A percentile compares a stretch with the other conserved stretches of the same genome.
Conservation (phyloP, 179 eudicot species). For the Beta lomatogona region DNA sequence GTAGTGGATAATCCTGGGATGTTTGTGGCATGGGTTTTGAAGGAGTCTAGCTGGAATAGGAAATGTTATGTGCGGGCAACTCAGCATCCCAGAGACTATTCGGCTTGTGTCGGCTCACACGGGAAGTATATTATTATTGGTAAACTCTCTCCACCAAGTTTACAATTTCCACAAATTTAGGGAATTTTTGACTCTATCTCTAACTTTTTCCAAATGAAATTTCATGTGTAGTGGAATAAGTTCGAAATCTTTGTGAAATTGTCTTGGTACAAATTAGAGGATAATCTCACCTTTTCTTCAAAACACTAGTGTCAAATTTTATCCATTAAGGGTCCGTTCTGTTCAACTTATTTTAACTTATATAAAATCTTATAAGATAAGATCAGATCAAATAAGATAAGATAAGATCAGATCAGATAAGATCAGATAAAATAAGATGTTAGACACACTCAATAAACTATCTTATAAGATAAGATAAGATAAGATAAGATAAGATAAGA, state of each 20-base stretch:
- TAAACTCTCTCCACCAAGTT: not conserved
- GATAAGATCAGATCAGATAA: no score
- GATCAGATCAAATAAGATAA: no score
- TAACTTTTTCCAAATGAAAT: not conserved
- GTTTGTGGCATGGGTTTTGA: slow-evolving; percentile 14
- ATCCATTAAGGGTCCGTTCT: no score
- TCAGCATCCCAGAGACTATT: not conserved
- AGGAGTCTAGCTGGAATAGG: slow-evolving; percentile 24
- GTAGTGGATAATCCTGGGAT: slow-evolving; percentile 31
- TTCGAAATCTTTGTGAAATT: not conserved
- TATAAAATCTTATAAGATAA: no score
- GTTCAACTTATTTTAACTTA: no score
- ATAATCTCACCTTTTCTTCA: no score
- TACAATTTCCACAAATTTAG: not conserved
- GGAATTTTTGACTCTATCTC: not conserved
- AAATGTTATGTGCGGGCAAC: not conserved
- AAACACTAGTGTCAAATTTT: no score
- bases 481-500: no score
- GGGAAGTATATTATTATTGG: not conserved
- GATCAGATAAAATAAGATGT: no score
- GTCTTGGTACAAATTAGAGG: not conserved
- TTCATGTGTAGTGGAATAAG: not conserved
- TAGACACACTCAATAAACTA: no score
- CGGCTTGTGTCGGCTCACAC: not conserved
- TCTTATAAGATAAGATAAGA: no score